Percentiles rank a stretch among this genome's conserved stretches.
These are phyloP conservation scores for Aspergillus ibericus DNA, from an alignment of 2,329 filamentous ascomycete species.

Conservation along the genomic window DNA sequence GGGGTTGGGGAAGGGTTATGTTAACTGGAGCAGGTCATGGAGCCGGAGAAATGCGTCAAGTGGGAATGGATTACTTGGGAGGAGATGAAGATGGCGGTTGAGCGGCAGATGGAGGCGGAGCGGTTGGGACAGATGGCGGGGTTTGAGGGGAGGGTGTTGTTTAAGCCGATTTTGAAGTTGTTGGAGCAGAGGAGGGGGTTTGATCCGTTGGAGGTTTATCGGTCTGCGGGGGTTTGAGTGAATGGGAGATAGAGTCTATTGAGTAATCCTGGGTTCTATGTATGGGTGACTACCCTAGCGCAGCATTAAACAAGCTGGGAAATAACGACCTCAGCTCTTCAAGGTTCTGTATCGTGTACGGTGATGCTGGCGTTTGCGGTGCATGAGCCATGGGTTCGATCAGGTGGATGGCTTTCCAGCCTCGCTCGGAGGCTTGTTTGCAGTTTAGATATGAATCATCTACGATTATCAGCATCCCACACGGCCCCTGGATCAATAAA, in stretches of 20 bases:
- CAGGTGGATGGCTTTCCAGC: not conserved
- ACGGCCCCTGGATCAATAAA: no score
- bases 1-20: constrained; percentile 22
- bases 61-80: not conserved
- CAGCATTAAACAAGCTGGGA: no score
- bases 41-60: not conserved
- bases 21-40: not conserved
- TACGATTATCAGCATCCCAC: not conserved
- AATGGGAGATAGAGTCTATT: no score
- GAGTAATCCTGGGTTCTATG: no score
- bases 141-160: not conserved
- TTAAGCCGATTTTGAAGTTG: not conserved
- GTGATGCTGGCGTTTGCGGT: not conserved
- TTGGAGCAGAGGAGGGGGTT: not conserved
- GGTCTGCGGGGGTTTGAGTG: no score
- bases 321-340: not conserved
- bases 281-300: no score
- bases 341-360: not conserved
- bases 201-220: not conserved
- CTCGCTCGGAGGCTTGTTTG: not conserved
- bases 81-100: not conserved
- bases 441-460: not conserved
- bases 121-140: not conserved
- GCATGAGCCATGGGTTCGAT: not conserved
- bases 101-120: not conserved